These are phyloP conservation scores for Thielaviopsis populi DNA, from an alignment of 2,329 filamentous ascomycete species.

Conservation along the genomic window DNA sequence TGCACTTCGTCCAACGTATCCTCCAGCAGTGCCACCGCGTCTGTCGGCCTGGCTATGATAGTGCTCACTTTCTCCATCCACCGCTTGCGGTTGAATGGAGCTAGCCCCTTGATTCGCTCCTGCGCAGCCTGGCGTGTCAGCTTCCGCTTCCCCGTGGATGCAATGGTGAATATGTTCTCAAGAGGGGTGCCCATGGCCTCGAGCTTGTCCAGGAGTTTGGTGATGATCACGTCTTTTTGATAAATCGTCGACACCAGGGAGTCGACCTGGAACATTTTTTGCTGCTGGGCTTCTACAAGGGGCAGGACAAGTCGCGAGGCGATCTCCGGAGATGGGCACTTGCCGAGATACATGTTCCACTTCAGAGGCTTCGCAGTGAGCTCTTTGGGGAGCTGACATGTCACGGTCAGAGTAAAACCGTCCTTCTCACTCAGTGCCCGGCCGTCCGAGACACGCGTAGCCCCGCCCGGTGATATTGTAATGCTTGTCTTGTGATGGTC, in stretches of 20 bases:
- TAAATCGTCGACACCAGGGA: conserved; percentile 30
- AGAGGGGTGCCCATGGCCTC: conserved; percentile 36
- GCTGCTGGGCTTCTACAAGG: conserved; percentile 33
- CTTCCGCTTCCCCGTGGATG: conserved; percentile 33
- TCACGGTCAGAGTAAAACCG: conserved; percentile 38
- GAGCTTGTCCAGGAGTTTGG: conserved; percentile 38
- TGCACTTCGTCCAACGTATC: conserved; percentile 8
- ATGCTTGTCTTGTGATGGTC: conserved; percentile 33
- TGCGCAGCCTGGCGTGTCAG: conserved; percentile 31
- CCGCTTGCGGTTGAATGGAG: conserved; percentile 26
- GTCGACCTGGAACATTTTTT: conserved; percentile 27
- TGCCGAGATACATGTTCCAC: conserved; percentile 49
- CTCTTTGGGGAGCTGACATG: conserved; percentile 48
- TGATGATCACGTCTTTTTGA: conserved; percentile 38
- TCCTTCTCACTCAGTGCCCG: conserved; percentile 22
- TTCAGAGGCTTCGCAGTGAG: conserved; percentile 32
- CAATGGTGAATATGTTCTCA: conserved; percentile 37
- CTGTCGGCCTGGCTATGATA: neutral
- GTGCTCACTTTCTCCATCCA: conserved; percentile 4
- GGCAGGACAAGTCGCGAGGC: conserved; percentile 38
- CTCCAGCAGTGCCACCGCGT: conserved; percentile 1
- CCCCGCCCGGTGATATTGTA: conserved; percentile 26
- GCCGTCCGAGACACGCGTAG: conserved; percentile 19
- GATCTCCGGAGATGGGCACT: conserved; percentile 29
- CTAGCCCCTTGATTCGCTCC: conserved; percentile 37